Base-by-base conservation (phyloP, 345 rosid species). In the Corchorus olitorius region DNA sequence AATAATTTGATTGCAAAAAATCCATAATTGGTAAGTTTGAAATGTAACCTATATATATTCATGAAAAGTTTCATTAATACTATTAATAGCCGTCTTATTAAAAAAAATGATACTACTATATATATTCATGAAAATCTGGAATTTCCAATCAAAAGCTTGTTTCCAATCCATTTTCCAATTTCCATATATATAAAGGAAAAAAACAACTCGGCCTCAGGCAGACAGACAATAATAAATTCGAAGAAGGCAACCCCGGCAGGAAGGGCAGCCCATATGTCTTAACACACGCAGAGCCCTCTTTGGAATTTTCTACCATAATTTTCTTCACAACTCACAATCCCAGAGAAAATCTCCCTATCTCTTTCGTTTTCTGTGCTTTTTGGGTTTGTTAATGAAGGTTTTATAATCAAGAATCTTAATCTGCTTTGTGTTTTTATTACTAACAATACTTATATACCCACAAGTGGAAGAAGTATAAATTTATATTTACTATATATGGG, bases 401-500 rank as follows among this genome's bases (percentile, higher is more conserved):
- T 37, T 27, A 27, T 27, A 70, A 53, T 35, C 8, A n/a, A 53
- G 4, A 33, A 13, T 45, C 58, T 50, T 54, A 17, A 15, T 10
- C 61, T 34, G 73, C 45, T 16, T 68, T 11, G 27, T 7, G 43
- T 50, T 50, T 9, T 52, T 34, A 33, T 16, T 69, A 16, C 15
- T 33, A 8, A 8, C 15, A 9, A 5, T 39, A 20, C 17, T 20
- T 27, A 66, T 66, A 67, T 6, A 68, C 8, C 8, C 16, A 5
- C n/a, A 16, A 50, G 22, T 4, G 0, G 19, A 15, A 15, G 1
- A 33, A 15, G n/a, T 3, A 39, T 39, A 39, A 39, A 6, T 39
- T 39, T 48, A 16, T 11, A 60, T 3, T 27, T 22, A 27, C 27
- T 1, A 4, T 58, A 72, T 5, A 91, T 92, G 93, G 90, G 86